Percentiles rank a stretch among this genome's conserved stretches.
Evolutionary conservation across 768 basidiomycete species (phyloP).

Genomic region (Termitomyces eurrhizus): DNA sequence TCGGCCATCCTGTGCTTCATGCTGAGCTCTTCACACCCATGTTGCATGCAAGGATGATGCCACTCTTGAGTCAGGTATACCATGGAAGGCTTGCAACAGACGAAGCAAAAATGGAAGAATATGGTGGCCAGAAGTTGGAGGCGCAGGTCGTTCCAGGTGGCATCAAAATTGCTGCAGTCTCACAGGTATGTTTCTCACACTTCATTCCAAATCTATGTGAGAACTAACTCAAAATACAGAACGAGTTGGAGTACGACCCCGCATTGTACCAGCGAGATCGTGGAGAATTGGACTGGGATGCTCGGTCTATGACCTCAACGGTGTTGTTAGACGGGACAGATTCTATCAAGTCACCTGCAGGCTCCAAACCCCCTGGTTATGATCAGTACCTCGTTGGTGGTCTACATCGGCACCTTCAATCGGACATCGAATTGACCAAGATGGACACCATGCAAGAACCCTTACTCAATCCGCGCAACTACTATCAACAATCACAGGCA

Average conservation of each 20-base stretch:
- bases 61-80: constrained; percentile 71
- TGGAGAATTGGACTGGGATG: constrained; percentile 88
- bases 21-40: constrained; percentile 84
- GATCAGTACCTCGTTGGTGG: constrained; percentile 56
- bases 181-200: constrained; percentile 45
- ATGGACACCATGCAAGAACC: constrained; percentile 61
- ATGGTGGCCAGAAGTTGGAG: constrained; percentile 73
- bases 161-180: constrained; percentile 78
- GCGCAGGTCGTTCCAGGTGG: constrained; percentile 74
- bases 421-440: constrained; percentile 51
- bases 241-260: constrained; percentile 83
- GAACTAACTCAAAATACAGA: constrained; percentile 26
- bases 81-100: constrained; percentile 63
- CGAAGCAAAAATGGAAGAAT: constrained; percentile 67
- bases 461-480: constrained; percentile 41
- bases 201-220: not conserved
- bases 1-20: constrained; percentile 92
- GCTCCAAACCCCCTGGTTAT: constrained; percentile 40
- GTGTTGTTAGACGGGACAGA: constrained; percentile 47
- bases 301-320: constrained; percentile 65
- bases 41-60: constrained; percentile 85
- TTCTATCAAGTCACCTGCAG: constrained; percentile 33
- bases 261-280: constrained; percentile 72
- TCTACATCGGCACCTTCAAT: constrained; percentile 23
- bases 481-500: constrained; percentile 30